phyloP scores from a whole-genome alignment of 176 grass and related monocot genomes.

The Tillandsia leiboldiana region DNA sequence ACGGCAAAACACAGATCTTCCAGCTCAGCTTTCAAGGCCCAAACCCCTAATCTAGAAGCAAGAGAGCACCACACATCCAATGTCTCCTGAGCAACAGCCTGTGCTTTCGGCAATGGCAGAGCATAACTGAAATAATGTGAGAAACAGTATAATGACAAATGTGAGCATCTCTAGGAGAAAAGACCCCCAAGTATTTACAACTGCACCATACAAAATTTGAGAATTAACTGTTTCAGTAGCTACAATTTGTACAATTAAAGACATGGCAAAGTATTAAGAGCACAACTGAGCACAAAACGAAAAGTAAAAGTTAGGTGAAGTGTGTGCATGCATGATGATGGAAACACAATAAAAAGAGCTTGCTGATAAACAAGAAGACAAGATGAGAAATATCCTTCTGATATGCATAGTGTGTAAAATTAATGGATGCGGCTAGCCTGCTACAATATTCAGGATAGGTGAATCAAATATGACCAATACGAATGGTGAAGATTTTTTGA shows the following conservation, averaged over 20 bases:
- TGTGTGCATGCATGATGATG: not conserved
- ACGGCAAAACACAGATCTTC: conserved; percentile 99
- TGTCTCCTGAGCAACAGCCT: conserved; percentile 98
- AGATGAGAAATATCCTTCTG: not conserved
- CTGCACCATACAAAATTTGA: not conserved
- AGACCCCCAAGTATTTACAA: not conserved
- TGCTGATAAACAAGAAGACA: not conserved
- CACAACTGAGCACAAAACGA: not conserved
- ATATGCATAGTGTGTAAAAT: no score
- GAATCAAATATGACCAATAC: no score
- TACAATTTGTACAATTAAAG: not conserved
- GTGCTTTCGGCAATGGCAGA: conserved; percentile 78
- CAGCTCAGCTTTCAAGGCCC: conserved; percentile 94
- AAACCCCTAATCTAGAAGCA: conserved; percentile 90
- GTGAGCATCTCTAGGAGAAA: conserved; percentile 15
- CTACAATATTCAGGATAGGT: no score
- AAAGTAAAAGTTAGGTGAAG: not conserved
- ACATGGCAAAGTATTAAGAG: not conserved
- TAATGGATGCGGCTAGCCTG: no score
- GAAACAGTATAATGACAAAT: conserved; percentile 9
- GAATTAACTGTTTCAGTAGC: not conserved
- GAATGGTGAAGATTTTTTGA: no score
- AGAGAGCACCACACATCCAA: conserved; percentile 90
- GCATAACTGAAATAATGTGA: conserved; percentile 71
- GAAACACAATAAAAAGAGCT: not conserved